These are phyloP conservation scores for Cubamyces sp. DNA, from an alignment of 768 basidiomycete genomes.

Conservation along the genomic window DNA sequence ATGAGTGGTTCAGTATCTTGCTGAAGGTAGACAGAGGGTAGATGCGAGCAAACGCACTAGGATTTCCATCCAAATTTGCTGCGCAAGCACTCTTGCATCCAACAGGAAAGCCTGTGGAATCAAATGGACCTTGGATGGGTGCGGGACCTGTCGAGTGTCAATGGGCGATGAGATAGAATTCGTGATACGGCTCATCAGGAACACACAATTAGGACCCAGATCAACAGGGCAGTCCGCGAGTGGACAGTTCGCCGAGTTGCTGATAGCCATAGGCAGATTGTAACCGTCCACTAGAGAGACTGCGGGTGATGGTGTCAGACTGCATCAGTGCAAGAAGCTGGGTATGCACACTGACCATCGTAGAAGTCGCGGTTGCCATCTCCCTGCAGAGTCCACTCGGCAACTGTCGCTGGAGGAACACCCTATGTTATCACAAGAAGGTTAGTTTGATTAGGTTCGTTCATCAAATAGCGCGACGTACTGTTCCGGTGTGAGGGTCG, in stretches of 20 bases:
- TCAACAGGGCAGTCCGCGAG: slow-evolving; percentile 37
- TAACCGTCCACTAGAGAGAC: slow-evolving; percentile 34
- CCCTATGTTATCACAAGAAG: slow-evolving; percentile 26
- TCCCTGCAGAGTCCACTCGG: slow-evolving; percentile 39
- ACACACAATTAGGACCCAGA: slow-evolving; percentile 35
- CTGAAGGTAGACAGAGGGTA: neutral
- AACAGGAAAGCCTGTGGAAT: slow-evolving; percentile 36
- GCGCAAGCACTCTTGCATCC: slow-evolving; percentile 40
- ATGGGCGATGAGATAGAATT: neutral
- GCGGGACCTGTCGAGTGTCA: slow-evolving; percentile 28
- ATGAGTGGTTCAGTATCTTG: neutral
- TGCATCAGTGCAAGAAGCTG: too few relatives aligned
- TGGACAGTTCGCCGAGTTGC: slow-evolving; percentile 34
- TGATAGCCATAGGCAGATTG: slow-evolving; percentile 37
- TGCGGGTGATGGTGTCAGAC: neutral
- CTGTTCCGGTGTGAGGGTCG: slow-evolving; percentile 53
- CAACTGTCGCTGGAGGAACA: slow-evolving; percentile 39
- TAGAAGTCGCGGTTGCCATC: slow-evolving; percentile 31
- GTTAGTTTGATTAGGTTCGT: neutral
- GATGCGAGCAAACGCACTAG: slow-evolving; percentile 21
- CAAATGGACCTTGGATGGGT: slow-evolving; percentile 35
- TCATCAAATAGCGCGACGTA: slow-evolving; percentile 23
- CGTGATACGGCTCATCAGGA: neutral
- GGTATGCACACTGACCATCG: slow-evolving; percentile 19
- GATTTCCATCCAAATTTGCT: slow-evolving; percentile 36